Percentiles rank a stretch among this genome's conserved stretches.
Conservation (phyloP, 192 early-diverging fungal species). For the Ramicandelaber brevisporus region DNA sequence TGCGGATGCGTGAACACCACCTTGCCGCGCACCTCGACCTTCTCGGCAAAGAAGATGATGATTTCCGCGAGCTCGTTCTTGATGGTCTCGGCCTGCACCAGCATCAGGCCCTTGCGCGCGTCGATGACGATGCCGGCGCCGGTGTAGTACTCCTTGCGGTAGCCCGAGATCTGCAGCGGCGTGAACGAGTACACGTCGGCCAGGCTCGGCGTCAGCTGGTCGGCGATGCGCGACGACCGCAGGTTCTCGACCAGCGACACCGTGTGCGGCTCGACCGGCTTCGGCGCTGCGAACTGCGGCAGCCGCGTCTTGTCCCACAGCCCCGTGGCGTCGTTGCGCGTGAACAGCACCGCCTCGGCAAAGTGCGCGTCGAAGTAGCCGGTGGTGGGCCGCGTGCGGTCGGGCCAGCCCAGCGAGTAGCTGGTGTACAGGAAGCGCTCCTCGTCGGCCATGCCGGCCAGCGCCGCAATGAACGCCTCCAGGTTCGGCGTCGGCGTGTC, state of each 20-base stretch:
- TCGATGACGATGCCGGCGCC: constrained; percentile 62
- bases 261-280: no score
- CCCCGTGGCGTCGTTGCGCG: constrained; percentile 12
- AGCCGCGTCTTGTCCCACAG: no score
- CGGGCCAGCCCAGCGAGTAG: constrained; percentile 6
- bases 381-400: neutral
- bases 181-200: no score
- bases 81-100: constrained; percentile 59
- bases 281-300: no score
- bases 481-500: no score
- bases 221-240: no score
- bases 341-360: constrained; percentile 23
- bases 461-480: constrained; percentile 33
- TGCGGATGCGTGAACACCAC: constrained; percentile 65
- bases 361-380: constrained; percentile 31
- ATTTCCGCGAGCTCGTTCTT: constrained; percentile 55
- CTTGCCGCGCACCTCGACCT: constrained; percentile 66
- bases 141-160: no score
- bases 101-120: constrained; percentile 46
- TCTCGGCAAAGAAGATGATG: constrained; percentile 59
- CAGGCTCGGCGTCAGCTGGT: no score
- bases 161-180: no score
- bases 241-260: no score
- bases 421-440: constrained; percentile 6
- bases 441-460: constrained; percentile 29